These are phyloP conservation scores for Suillus bovinus DNA, from an alignment of 768 basidiomycete species.

Conservation along the genomic window DNA sequence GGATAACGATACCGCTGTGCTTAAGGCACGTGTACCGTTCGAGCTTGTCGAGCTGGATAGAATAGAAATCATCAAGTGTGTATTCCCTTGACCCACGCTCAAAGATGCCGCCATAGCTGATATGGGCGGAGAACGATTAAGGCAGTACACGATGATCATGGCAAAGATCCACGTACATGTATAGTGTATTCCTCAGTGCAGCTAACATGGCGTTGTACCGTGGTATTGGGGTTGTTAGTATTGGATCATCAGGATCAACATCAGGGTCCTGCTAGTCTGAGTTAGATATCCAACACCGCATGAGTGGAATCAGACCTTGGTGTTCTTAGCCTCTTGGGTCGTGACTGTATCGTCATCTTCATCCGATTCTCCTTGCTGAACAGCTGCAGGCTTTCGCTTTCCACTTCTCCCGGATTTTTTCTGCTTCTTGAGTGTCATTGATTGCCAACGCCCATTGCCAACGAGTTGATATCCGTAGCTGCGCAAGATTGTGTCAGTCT, in stretches of 20 bases:
- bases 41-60: slow-evolving; percentile 80
- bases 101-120: slow-evolving; percentile 85
- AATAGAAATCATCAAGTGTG: slow-evolving; percentile 87
- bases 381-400: slow-evolving; percentile 42
- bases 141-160: not conserved
- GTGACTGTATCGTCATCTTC: slow-evolving; percentile 22
- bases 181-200: slow-evolving; percentile 80
- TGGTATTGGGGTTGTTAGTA: slow-evolving; percentile 60
- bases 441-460: slow-evolving; percentile 79
- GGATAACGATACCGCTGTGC: slow-evolving; percentile 59
- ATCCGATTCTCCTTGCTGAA: slow-evolving; percentile 11
- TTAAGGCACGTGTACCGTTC: slow-evolving; percentile 77
- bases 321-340: slow-evolving; percentile 20
- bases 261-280: slow-evolving; percentile 30
- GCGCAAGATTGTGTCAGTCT: not conserved
- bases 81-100: slow-evolving; percentile 83
- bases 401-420: slow-evolving; percentile 49
- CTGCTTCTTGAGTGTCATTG: slow-evolving; percentile 64
- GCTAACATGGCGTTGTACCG: slow-evolving; percentile 91
- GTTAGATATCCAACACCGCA: not conserved
- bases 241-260: slow-evolving; percentile 63
- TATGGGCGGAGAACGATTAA: not conserved
- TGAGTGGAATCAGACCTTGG: not conserved
- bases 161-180: slow-evolving; percentile 57
- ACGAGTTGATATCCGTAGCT: slow-evolving; percentile 79